These are phyloP conservation scores for Parietichytrium sp. DNA, from an alignment of 108 stramenopile species.

Conservation along the genomic window DNA sequence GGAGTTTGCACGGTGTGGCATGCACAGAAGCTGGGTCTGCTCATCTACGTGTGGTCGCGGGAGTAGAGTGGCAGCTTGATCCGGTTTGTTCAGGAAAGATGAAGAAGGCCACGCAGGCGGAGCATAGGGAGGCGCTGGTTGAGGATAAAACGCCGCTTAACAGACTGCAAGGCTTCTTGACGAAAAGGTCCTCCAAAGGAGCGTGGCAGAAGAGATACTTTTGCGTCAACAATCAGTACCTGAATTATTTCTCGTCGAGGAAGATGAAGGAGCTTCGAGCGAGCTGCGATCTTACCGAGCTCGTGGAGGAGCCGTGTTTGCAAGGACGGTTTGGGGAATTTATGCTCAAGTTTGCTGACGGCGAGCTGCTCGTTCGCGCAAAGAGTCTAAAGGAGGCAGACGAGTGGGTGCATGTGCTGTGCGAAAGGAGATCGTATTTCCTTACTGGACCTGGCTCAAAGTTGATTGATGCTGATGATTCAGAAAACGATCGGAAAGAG, in stretches of 20 bases:
- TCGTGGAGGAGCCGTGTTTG: neutral
- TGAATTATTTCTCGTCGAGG: neutral
- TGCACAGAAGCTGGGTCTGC: no score
- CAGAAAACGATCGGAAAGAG: no score
- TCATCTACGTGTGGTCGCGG: no score
- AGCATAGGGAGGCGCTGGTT: constrained; percentile 2
- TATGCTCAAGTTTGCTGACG: neutral
- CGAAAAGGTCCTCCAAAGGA: neutral
- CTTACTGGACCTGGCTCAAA: no score
- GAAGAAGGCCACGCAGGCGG: constrained; percentile 22
- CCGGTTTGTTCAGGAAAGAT: no score
- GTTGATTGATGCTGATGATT: no score
- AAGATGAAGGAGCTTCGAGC: constrained; percentile 31
- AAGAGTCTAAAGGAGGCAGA: neutral
- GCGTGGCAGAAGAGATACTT: constrained; percentile 27
- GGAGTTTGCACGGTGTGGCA: no score
- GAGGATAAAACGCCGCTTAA: neutral
- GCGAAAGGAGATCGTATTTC: neutral
- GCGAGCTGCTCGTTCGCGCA: neutral
- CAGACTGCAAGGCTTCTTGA: neutral
- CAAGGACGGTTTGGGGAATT: constrained; percentile 23
- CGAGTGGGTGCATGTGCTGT: neutral
- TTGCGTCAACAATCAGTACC: constrained; percentile 27
- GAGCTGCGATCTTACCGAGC: constrained; percentile 20
- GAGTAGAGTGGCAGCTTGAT: no score